phyloP scores from a whole-genome alignment of 2,329 filamentous ascomycete species.

The Malbranchea zuffiana region DNA sequence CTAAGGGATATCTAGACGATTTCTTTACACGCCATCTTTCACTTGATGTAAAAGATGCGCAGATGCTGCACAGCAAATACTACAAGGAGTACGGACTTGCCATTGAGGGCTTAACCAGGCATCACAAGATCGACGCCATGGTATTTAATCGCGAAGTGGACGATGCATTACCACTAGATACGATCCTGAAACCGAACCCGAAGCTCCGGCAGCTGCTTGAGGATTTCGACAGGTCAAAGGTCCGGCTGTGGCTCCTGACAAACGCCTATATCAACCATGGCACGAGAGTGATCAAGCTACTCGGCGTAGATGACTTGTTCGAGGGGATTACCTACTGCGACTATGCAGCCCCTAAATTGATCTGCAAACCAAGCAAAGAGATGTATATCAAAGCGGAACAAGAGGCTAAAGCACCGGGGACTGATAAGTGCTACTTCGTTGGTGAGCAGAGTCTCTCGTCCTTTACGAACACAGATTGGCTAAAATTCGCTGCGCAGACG shows the following conservation, averaged over 20 bases:
- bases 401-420: conserved; percentile 60
- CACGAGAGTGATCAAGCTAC: conserved; percentile 64
- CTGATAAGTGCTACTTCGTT: conserved; percentile 79
- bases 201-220: conserved; percentile 63
- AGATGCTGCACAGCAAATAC: conserved; percentile 76
- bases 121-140: conserved; percentile 89
- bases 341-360: conserved; percentile 59
- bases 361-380: conserved; percentile 75
- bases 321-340: conserved; percentile 94
- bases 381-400: conserved; percentile 86
- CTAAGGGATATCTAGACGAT: conserved; percentile 32
- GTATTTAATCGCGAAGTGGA: conserved; percentile 94
- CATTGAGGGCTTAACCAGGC: conserved; percentile 83
- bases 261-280: conserved; percentile 92
- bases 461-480: too few relatives aligned
- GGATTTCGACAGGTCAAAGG: conserved; percentile 72
- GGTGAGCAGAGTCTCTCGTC: conserved; percentile 45
- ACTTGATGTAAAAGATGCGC: conserved; percentile 66
- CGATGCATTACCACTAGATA: conserved; percentile 80
- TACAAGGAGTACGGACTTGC: conserved; percentile 95
- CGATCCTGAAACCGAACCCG: conserved; percentile 67
- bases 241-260: conserved; percentile 87
- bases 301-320: conserved; percentile 78
- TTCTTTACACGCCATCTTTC: conserved; percentile 61
- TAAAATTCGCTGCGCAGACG: conserved; percentile 52